These are phyloP conservation scores for Mycena vitilis DNA, from an alignment of 768 basidiomycete genomes.

Conservation along the genomic window DNA sequence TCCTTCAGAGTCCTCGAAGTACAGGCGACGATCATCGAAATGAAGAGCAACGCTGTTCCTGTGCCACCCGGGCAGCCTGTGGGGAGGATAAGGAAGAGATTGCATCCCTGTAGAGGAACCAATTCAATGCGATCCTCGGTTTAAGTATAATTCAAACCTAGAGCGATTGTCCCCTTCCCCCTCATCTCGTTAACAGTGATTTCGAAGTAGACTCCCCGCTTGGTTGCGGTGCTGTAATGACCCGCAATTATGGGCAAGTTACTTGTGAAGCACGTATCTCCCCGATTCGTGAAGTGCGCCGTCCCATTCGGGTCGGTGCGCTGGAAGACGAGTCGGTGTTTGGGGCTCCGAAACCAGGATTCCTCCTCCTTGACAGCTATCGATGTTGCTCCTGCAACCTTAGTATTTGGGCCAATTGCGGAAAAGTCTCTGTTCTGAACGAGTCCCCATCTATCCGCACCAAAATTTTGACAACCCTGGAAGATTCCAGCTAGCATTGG, in stretches of 20 bases:
- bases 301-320: background rate
- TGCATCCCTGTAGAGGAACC: constrained; percentile 27
- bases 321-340: constrained; percentile 5
- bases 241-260: constrained; percentile 32
- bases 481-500: constrained; percentile 12
- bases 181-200: constrained; percentile 18
- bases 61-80: constrained; percentile 33
- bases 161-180: constrained; percentile 9
- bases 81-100: constrained; percentile 32
- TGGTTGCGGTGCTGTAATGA: constrained; percentile 6
- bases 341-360: background rate
- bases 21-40: constrained; percentile 31
- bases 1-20: constrained; percentile 30
- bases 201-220: constrained; percentile 30
- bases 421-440: constrained; percentile 8
- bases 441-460: constrained; percentile 22
- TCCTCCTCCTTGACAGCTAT: constrained; percentile 1
- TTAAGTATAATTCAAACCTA: constrained; percentile 5
- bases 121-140: background rate
- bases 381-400: background rate
- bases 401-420: background rate
- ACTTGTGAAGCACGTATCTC: constrained; percentile 29
- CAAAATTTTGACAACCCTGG: background rate
- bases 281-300: constrained; percentile 26
- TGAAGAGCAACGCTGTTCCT: constrained; percentile 29